Evolutionary conservation across 2,329 filamentous ascomycete species (phyloP).

Genomic region (Aspergillus sp.): DNA sequence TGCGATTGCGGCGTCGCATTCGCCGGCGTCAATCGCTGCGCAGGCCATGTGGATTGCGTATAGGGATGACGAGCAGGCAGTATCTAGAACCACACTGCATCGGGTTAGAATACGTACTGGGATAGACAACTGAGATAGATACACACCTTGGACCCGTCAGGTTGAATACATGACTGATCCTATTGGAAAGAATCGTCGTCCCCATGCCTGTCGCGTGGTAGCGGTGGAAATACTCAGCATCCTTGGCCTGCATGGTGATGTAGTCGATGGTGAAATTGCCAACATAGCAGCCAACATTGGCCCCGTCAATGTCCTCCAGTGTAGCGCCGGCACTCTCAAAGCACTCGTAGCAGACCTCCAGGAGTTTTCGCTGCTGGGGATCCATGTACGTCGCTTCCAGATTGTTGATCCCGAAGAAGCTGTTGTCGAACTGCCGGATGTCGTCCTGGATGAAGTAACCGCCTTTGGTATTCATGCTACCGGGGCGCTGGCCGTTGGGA

Average conservation of each 20-base stretch:
- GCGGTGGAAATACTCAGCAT: conserved; percentile 4
- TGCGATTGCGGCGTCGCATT: conserved; percentile 23
- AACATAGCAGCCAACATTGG: conserved; percentile 14
- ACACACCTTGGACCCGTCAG: conserved; percentile 30
- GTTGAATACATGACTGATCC: conserved; percentile 38
- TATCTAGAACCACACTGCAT: conserved; percentile 24
- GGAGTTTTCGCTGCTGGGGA: conserved; percentile 11
- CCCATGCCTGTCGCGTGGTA: conserved; percentile 18
- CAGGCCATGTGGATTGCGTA: conserved; percentile 42
- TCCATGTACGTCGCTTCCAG: conserved; percentile 19
- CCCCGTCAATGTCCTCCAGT: neutral
- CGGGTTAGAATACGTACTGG: neutral
- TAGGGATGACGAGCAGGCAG: conserved; percentile 40
- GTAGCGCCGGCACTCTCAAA: conserved; percentile 6
- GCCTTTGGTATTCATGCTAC: neutral
- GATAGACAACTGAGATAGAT: too few relatives aligned
- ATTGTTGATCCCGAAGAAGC: conserved; percentile 11
- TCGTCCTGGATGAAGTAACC: conserved; percentile 9
- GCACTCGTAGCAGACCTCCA: conserved; percentile 13
- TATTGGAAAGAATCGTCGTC: conserved; percentile 16
- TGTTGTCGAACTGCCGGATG: conserved; percentile 8
- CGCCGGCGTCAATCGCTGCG: conserved; percentile 16
- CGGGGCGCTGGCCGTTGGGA: neutral
- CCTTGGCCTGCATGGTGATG: conserved; percentile 17
- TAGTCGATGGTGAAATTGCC: conserved; percentile 21